phyloP scores from a whole-genome alignment of 768 basidiomycete genomes.

The Arthromyces matolae region DNA sequence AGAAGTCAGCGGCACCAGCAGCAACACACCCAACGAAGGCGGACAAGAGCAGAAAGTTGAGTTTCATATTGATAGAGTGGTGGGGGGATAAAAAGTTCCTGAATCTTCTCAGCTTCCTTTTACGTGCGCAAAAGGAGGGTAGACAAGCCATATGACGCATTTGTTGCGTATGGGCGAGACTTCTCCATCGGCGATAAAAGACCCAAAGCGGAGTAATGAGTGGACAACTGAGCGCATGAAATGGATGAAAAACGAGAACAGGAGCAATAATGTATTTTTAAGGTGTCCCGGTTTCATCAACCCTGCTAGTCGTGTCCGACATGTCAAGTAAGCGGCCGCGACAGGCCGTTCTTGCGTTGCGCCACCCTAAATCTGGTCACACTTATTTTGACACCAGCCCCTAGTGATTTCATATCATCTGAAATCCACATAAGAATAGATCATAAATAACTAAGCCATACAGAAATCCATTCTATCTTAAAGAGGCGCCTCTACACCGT shows the following conservation, averaged over 20 bases:
- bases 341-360: too few species aligned
- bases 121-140: conserved; percentile 9
- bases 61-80: conserved; percentile 2
- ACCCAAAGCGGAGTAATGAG: not conserved
- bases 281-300: too few species aligned
- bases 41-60: conserved; percentile 8
- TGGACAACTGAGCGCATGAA: too few species aligned
- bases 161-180: not conserved
- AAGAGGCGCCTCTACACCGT: not conserved
- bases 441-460: conserved; percentile 9
- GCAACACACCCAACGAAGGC: conserved; percentile 8
- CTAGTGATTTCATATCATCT: not conserved
- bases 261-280: too few species aligned
- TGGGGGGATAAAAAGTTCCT: not conserved
- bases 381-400: not conserved
- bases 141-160: conserved; percentile 10
- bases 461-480: not conserved
- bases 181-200: too few species aligned
- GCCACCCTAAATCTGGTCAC: not conserved
- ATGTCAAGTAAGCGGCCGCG: too few species aligned
- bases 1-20: not conserved
- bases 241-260: not conserved
- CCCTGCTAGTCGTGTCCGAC: too few species aligned
- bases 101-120: conserved; percentile 1
- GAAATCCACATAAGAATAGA: conserved; percentile 8